These are phyloP conservation scores for Thecaphora thlaspeos DNA, from an alignment of 1,284 basidiomycete genomes.

Conservation along the genomic window DNA sequence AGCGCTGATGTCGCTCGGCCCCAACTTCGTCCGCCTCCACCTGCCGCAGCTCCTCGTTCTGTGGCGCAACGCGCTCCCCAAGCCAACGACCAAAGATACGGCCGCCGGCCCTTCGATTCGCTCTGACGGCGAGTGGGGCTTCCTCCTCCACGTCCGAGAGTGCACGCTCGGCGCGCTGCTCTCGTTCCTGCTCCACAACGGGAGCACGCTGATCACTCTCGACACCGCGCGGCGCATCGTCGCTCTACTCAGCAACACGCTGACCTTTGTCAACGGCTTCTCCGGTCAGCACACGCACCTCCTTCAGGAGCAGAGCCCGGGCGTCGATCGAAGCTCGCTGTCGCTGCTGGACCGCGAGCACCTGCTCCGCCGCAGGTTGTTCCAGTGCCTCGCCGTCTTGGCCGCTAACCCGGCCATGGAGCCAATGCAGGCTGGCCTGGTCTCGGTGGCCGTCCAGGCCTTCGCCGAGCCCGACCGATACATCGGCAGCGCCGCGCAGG, in stretches of 20 bases:
- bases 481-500: slow-evolving; percentile 79
- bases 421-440: slow-evolving; percentile 71
- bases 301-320: slow-evolving; percentile 34
- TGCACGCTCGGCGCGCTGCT: slow-evolving; percentile 84
- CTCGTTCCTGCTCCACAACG: slow-evolving; percentile 74
- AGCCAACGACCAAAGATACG: slow-evolving; percentile 79
- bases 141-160: slow-evolving; percentile 86
- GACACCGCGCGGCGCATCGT: slow-evolving; percentile 86
- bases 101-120: slow-evolving; percentile 66
- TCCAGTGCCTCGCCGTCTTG: slow-evolving; percentile 83
- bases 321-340: slow-evolving; percentile 60
- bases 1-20: slow-evolving; percentile 86
- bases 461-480: slow-evolving; percentile 75
- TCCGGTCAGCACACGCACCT: slow-evolving; percentile 58
- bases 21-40: slow-evolving; percentile 87
- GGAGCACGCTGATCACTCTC: slow-evolving; percentile 73
- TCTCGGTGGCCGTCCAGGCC: slow-evolving; percentile 79
- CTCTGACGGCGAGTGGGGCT: slow-evolving; percentile 75
- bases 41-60: slow-evolving; percentile 87
- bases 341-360: slow-evolving; percentile 77
- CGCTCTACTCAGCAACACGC: slow-evolving; percentile 80
- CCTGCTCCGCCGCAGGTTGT: slow-evolving; percentile 76
- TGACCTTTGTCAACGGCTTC: slow-evolving; percentile 76
- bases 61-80: slow-evolving; percentile 95
- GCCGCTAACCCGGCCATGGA: slow-evolving; percentile 79